These are phyloP conservation scores for Lipomyces yamanashiensis DNA, from an alignment of 805 yeast genomes.

Conservation along the genomic window DNA sequence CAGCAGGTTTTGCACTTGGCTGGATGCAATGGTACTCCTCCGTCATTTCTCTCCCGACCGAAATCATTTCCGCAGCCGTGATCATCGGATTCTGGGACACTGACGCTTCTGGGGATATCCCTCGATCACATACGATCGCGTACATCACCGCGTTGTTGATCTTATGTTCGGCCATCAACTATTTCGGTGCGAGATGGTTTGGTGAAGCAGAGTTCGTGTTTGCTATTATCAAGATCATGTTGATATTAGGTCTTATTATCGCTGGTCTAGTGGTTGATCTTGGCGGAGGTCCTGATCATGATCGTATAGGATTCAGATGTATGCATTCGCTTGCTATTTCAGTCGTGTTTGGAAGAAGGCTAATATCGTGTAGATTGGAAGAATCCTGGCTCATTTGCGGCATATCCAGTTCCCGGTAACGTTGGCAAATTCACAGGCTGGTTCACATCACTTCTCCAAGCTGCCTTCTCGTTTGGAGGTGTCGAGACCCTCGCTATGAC, in stretches of 20 bases:
- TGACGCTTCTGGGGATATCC: conserved; percentile 38
- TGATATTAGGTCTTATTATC: conserved; percentile 69
- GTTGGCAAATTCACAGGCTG: conserved; percentile 67
- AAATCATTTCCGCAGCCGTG: conserved; percentile 67
- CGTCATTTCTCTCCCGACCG: conserved; percentile 64
- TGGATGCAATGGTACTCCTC: conserved; percentile 63
- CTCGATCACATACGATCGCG: conserved; percentile 52
- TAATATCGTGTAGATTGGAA: conserved; percentile 52
- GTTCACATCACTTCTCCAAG: conserved; percentile 64
- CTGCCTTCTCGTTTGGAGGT: conserved; percentile 77
- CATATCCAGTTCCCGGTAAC: conserved; percentile 47
- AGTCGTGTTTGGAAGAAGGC: not conserved
- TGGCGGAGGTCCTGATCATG: conserved; percentile 80
- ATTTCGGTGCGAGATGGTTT: conserved; percentile 54
- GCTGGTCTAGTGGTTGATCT: conserved; percentile 63
- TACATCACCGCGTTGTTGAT: conserved; percentile 58
- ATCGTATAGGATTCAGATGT: conserved; percentile 70
- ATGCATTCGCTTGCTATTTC: not conserved
- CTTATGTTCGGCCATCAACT: conserved; percentile 50
- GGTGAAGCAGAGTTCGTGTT: conserved; percentile 60
- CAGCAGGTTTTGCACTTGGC: conserved; percentile 72
- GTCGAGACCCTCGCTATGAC: conserved; percentile 86
- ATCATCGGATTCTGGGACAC: conserved; percentile 58
- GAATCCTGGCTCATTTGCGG: conserved; percentile 67
- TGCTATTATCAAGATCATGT: conserved; percentile 65